phyloP scores from a whole-genome alignment of 1,284 basidiomycete species.

The Sanghuangporus weigelae region DNA sequence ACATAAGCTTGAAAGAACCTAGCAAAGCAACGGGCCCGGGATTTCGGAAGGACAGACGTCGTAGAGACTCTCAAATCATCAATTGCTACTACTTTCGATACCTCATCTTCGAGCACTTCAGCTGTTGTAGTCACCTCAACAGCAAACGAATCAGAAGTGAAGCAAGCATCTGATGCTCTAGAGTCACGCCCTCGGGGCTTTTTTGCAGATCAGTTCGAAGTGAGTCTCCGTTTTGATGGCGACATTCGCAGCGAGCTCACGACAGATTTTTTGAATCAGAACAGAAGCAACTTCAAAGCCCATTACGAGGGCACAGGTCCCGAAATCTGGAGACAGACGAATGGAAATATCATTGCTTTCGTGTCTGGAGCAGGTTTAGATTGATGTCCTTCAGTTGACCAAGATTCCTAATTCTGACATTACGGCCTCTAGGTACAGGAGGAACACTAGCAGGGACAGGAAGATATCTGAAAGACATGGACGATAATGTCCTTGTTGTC shows the following conservation, averaged over 20 bases:
- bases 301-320: slow-evolving; percentile 91
- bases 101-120: slow-evolving; percentile 32
- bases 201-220: slow-evolving; percentile 96
- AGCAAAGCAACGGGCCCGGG: slow-evolving; percentile 68
- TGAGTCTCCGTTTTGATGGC: slow-evolving; percentile 24
- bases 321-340: slow-evolving; percentile 93
- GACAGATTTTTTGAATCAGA: slow-evolving; percentile 39
- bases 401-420: slow-evolving; percentile 4
- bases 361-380: slow-evolving; percentile 83
- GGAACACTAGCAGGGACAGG: slow-evolving; percentile 91
- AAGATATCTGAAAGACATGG: slow-evolving; percentile 70
- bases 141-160: slow-evolving; percentile 37
- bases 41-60: slow-evolving; percentile 55
- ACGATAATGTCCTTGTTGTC: slow-evolving; percentile 62
- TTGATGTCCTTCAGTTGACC: neutral
- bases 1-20: slow-evolving; percentile 56
- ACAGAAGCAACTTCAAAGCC: slow-evolving; percentile 84
- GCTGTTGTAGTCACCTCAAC: slow-evolving; percentile 56
- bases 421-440: slow-evolving; percentile 64
- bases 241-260: neutral
- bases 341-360: slow-evolving; percentile 80
- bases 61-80: slow-evolving; percentile 25
- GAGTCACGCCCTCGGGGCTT: slow-evolving; percentile 60
- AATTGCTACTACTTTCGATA: slow-evolving; percentile 22
- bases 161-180: slow-evolving; percentile 37